Percentiles rank a stretch among this genome's conserved stretches.
phyloP scores from a whole-genome alignment of 1,284 basidiomycete genomes.

The Ganoderma multipileum region DNA sequence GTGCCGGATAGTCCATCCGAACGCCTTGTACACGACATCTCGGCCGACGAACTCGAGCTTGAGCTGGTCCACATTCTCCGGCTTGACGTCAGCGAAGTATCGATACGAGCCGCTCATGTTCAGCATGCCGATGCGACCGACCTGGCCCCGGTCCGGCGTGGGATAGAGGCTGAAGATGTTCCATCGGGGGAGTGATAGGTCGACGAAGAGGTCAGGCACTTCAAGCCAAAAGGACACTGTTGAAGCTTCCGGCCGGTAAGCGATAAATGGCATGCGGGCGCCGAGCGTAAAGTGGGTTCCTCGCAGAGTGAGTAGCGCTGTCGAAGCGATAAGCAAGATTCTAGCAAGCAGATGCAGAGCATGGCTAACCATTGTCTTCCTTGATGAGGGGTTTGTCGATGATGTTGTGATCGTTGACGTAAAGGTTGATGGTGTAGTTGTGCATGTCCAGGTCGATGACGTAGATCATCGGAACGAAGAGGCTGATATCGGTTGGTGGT shows the following conservation, averaged over 20 bases:
- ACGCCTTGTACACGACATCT: conserved; percentile 69
- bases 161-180: conserved; percentile 84
- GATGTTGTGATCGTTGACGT: conserved; percentile 94
- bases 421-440: conserved; percentile 82
- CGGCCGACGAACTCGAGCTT: conserved; percentile 68
- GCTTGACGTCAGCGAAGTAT: conserved; percentile 71
- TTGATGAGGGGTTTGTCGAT: conserved; percentile 84
- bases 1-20: conserved; percentile 89
- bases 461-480: conserved; percentile 87
- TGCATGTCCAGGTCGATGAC: conserved; percentile 71
- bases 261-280: conserved; percentile 70
- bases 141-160: conserved; percentile 56
- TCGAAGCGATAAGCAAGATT: conserved; percentile 6
- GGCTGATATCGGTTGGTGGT: conserved; percentile 77
- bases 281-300: conserved; percentile 63
- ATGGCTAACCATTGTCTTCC: conserved; percentile 79
- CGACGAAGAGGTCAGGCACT: conserved; percentile 61
- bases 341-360: not conserved
- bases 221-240: conserved; percentile 73
- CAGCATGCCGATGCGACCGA: conserved; percentile 68
- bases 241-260: conserved; percentile 77
- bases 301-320: conserved; percentile 76
- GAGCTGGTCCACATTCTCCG: conserved; percentile 82
- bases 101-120: conserved; percentile 76
- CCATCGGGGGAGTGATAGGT: conserved; percentile 84